Evolutionary conservation across 805 yeast genomes (phyloP).

Genomic region (Ogataea corticis): DNA sequence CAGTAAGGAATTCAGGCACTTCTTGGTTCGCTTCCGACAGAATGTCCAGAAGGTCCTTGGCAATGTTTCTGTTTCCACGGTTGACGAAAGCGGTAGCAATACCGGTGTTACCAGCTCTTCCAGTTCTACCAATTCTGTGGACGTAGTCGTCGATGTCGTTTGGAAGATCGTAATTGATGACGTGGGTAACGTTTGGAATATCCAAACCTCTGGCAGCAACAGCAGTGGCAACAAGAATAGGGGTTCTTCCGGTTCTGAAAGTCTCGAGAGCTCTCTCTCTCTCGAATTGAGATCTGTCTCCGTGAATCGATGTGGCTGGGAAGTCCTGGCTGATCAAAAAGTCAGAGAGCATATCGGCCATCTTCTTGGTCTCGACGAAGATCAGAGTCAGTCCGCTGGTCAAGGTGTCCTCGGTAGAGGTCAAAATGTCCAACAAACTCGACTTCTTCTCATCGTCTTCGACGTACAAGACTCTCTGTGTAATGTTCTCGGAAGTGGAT

Average conservation of each 20-base stretch:
- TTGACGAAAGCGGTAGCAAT: conserved; percentile 97
- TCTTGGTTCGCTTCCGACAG: conserved; percentile 97
- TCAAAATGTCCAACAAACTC: conserved; percentile 81
- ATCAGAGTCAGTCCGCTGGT: conserved; percentile 80
- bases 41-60: conserved; percentile 82
- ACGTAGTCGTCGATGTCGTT: conserved; percentile 97
- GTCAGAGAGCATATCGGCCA: conserved; percentile 96
- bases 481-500: conserved; percentile 97
- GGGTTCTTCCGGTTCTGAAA: conserved; percentile 89
- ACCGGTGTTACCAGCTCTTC: conserved; percentile 99
- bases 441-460: conserved; percentile 93
- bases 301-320: conserved; percentile 98
- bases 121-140: conserved; percentile 99
- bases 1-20: conserved; percentile 84
- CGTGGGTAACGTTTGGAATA: conserved; percentile 98
- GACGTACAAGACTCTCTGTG: conserved; percentile 89
- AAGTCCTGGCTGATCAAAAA: conserved; percentile 84
- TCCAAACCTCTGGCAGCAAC: conserved; percentile 99
- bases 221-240: conserved; percentile 97
- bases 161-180: conserved; percentile 96
- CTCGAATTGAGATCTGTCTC: conserved; percentile 97
- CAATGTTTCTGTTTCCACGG: conserved; percentile 90
- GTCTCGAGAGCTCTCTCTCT: conserved; percentile 96
- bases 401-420: conserved; percentile 60
- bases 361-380: conserved; percentile 97